Evolutionary conservation across 2,329 filamentous ascomycete genomes (phyloP).

Genomic region (Aspergillus bombycis): DNA sequence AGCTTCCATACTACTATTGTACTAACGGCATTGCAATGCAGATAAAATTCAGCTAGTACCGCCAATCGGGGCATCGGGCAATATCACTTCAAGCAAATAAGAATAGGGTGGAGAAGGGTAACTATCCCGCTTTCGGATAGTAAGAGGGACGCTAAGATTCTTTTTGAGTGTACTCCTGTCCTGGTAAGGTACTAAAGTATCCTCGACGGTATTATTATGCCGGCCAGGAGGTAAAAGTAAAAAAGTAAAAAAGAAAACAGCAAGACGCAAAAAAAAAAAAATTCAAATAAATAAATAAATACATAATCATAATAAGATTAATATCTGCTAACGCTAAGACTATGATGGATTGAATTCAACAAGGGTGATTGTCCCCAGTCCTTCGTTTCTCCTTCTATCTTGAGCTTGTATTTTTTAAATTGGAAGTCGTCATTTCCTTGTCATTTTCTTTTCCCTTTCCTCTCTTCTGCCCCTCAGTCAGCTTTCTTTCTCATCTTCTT

Average conservation of each 20-base stretch:
- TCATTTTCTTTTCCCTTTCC: background rate
- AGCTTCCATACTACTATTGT: background rate
- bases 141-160: background rate
- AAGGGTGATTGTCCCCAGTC: background rate
- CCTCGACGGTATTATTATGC: background rate
- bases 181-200: background rate
- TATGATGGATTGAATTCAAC: background rate
- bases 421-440: conserved; percentile 1
- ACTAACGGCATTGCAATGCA: conserved; percentile 14
- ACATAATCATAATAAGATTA: background rate
- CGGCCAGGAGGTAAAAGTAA: background rate
- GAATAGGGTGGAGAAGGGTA: background rate
- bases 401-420: background rate
- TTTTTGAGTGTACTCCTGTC: background rate
- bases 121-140: background rate
- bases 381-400: conserved; percentile 1
- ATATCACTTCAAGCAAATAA: conserved; percentile 12
- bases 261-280: background rate
- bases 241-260: background rate
- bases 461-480: conserved; percentile 4
- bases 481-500: background rate
- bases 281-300: too few relatives aligned
- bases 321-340: background rate
- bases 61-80: conserved; percentile 7
- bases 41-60: background rate